These are phyloP conservation scores for Coemansia erecta DNA, from an alignment of 192 early-diverging fungal species.

Conservation along the genomic window DNA sequence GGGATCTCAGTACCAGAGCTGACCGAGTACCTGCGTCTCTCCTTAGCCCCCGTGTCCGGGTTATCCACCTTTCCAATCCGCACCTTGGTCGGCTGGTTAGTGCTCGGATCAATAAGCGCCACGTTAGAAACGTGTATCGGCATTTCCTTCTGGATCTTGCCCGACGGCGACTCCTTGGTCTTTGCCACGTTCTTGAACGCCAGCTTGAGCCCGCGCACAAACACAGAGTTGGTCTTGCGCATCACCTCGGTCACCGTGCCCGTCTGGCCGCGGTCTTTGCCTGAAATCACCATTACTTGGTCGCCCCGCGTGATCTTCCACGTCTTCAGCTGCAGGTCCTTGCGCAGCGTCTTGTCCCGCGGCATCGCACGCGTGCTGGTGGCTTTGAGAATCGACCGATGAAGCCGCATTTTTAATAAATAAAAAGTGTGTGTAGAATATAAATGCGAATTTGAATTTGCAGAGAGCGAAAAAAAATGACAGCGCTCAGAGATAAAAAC, in stretches of 20 bases:
- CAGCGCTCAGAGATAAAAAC: neutral
- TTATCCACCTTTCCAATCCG: conserved; percentile 12
- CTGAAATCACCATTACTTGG: conserved; percentile 61
- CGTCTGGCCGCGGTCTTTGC: conserved; percentile 62
- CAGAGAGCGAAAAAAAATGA: neutral
- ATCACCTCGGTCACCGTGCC: conserved; percentile 62
- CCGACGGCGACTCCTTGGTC: conserved; percentile 58
- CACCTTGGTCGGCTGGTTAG: conserved; percentile 39
- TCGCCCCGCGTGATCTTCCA: conserved; percentile 66
- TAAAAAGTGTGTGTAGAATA: neutral
- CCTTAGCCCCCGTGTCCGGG: conserved; percentile 22
- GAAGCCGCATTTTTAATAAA: conserved; percentile 30
- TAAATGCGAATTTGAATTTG: conserved; percentile 3
- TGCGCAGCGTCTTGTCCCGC: conserved; percentile 38
- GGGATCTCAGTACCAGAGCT: conserved; percentile 34
- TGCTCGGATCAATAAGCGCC: conserved; percentile 66
- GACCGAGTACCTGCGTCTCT: conserved; percentile 33
- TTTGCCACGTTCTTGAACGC: conserved; percentile 59
- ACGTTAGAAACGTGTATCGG: conserved; percentile 71
- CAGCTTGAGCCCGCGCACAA: conserved; percentile 60
- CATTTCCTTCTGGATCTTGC: conserved; percentile 61
- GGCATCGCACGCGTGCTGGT: conserved; percentile 25
- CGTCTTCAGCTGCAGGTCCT: conserved; percentile 50
- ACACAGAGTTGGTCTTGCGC: conserved; percentile 62
- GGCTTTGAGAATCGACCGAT: conserved; percentile 37